These are phyloP conservation scores for Neurospora tetrasperma DNA, from an alignment of 495 filamentous ascomycete genomes.

Conservation along the genomic window DNA sequence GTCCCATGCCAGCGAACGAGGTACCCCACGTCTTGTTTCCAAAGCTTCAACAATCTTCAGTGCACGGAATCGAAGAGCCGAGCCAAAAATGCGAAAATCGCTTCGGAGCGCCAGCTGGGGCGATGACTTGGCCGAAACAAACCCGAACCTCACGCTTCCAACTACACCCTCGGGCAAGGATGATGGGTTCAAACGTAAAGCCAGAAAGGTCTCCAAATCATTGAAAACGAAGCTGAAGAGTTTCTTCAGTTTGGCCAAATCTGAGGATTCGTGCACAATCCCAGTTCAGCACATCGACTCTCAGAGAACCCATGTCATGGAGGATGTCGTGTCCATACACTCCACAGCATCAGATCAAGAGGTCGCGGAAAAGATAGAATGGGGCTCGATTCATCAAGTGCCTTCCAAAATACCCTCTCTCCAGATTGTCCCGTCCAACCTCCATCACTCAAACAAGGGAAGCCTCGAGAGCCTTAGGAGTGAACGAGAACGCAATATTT, in stretches of 20 bases:
- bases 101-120: conserved; percentile 41
- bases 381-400: conserved; percentile 30
- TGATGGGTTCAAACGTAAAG: conserved; percentile 37
- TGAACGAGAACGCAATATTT: conserved; percentile 32
- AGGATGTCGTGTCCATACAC: conserved; percentile 15
- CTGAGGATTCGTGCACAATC: conserved; percentile 27
- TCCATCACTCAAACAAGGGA: conserved; percentile 35
- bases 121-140: conserved; percentile 11
- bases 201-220: conserved; percentile 49
- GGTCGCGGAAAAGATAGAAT: conserved; percentile 5
- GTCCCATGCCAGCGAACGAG: neutral
- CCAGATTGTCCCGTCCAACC: conserved; percentile 27
- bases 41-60: conserved; percentile 42
- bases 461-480: conserved; percentile 44
- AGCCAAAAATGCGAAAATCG: conserved; percentile 46
- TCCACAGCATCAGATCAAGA: conserved; percentile 1
- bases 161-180: conserved; percentile 12
- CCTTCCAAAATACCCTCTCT: conserved; percentile 31
- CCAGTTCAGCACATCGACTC: conserved; percentile 44
- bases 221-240: conserved; percentile 52
- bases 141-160: conserved; percentile 15
- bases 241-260: conserved; percentile 42
- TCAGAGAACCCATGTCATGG: conserved; percentile 33
- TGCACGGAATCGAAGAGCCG: conserved; percentile 31
- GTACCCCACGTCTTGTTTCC: conserved; percentile 16